These are phyloP conservation scores for Rhizomucor miehei DNA, from an alignment of 371 early-diverging fungal genomes.

Conservation along the genomic window DNA sequence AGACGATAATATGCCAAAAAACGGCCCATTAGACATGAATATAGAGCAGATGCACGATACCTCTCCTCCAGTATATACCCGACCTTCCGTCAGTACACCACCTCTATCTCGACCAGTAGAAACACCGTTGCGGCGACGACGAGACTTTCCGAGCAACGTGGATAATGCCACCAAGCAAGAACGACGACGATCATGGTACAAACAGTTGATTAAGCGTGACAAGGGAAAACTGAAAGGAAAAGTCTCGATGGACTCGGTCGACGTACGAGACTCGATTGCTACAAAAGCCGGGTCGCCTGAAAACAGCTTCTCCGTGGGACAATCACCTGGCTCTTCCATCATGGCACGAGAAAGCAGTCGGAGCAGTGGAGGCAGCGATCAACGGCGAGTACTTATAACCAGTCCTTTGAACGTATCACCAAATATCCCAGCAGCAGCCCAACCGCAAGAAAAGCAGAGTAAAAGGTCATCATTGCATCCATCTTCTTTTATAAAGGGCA, in stretches of 20 bases:
- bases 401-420: neutral
- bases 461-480: conserved; percentile 1
- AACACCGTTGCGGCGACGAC: neutral
- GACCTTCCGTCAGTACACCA: conserved; percentile 16
- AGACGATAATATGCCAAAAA: too few relatives aligned
- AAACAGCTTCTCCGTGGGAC: too few relatives aligned
- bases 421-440: neutral
- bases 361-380: conserved; percentile 5
- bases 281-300: too few relatives aligned
- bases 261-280: neutral
- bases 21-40: too few relatives aligned
- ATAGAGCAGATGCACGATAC: too few relatives aligned
- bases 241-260: neutral
- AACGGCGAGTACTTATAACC: neutral
- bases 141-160: neutral
- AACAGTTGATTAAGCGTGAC: conserved; percentile 18
- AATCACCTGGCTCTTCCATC: conserved; percentile 1
- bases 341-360: conserved; percentile 12
- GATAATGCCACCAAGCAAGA: conserved; percentile 1
- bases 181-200: conserved; percentile 24
- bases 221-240: conserved; percentile 16
- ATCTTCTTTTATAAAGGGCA: neutral
- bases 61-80: conserved; percentile 1
- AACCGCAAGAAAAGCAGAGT: neutral
- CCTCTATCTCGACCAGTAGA: conserved; percentile 12